These are phyloP conservation scores for Corylus heterophylla DNA, from an alignment of 306 rosid species.

Conservation along the genomic window DNA sequence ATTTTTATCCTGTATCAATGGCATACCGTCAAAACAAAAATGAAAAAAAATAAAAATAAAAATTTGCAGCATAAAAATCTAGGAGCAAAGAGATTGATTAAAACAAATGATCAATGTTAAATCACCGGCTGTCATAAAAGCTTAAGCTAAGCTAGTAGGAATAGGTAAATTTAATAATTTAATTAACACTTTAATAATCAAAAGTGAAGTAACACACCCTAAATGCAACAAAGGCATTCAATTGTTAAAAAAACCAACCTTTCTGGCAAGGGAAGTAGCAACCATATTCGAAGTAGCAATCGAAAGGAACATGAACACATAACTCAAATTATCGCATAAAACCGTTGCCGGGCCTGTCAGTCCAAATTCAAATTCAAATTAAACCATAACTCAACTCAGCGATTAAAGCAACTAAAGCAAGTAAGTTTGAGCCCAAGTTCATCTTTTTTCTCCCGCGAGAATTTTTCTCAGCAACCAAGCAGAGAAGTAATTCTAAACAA, in stretches of 20 bases:
- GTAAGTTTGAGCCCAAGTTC: neutral
- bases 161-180: too few relatives aligned
- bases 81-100: neutral
- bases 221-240: conserved; percentile 2
- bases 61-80: neutral
- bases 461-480: neutral
- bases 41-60: neutral
- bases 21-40: conserved; percentile 7
- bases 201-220: neutral
- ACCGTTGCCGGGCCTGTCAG: conserved; percentile 84
- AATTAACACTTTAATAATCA: neutral
- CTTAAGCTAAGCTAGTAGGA: too few relatives aligned
- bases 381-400: neutral
- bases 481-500: neutral
- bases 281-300: conserved; percentile 95
- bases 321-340: conserved; percentile 76
- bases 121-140: too few relatives aligned
- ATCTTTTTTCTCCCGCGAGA: neutral
- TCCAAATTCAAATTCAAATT: conserved; percentile 9
- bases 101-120: neutral
- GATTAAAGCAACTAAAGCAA: neutral
- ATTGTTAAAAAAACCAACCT: conserved; percentile 45
- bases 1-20: conserved; percentile 64
- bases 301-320: conserved; percentile 84
- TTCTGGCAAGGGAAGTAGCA: conserved; percentile 81